A percentile compares a stretch with the other conserved stretches of the same genome.
phyloP scores from a whole-genome alignment of 768 basidiomycete genomes.

The Amanita muscaria region DNA sequence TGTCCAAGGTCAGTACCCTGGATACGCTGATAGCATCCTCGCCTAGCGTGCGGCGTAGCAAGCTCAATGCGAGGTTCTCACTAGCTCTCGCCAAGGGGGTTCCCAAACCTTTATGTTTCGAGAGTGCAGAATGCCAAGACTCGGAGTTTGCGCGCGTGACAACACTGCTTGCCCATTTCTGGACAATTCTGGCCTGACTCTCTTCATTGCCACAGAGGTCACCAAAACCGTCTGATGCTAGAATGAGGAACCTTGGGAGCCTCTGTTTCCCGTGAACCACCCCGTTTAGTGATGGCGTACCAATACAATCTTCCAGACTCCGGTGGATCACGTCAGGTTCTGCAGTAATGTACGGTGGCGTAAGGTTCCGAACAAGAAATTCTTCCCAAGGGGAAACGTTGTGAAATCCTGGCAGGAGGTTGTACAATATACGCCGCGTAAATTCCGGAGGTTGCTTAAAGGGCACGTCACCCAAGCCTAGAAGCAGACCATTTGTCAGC shows the following conservation, averaged over 20 bases:
- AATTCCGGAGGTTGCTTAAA: conserved; percentile 70
- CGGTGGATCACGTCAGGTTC: conserved; percentile 57
- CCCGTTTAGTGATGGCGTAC: conserved; percentile 7
- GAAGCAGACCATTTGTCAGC: not conserved
- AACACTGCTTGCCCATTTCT: conserved; percentile 43
- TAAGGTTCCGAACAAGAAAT: conserved; percentile 50
- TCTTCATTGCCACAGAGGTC: conserved; percentile 43
- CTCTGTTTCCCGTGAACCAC: conserved; percentile 10
- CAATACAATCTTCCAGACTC: conserved; percentile 26
- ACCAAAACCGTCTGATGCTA: conserved; percentile 60
- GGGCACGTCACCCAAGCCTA: conserved; percentile 62
- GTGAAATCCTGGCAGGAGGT: conserved; percentile 52
- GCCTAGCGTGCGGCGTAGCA: conserved; percentile 49
- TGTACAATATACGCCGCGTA: conserved; percentile 57
- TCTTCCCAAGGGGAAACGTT: conserved; percentile 60
- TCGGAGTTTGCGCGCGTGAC: conserved; percentile 18
- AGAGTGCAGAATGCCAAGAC: conserved; percentile 15
- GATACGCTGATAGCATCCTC: conserved; percentile 46
- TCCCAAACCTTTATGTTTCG: conserved; percentile 1
- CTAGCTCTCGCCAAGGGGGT: conserved; percentile 3
- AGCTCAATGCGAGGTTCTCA: conserved; percentile 45
- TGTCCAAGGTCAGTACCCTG: conserved; percentile 51
- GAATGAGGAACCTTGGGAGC: conserved; percentile 44
- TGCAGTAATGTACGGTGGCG: conserved; percentile 60
- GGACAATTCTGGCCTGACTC: conserved; percentile 36